A percentile compares a stretch with the other conserved stretches of the same genome.
Evolutionary conservation across 2,329 filamentous ascomycete genomes (phyloP).

Genomic region (Blastomyces gilchristii): DNA sequence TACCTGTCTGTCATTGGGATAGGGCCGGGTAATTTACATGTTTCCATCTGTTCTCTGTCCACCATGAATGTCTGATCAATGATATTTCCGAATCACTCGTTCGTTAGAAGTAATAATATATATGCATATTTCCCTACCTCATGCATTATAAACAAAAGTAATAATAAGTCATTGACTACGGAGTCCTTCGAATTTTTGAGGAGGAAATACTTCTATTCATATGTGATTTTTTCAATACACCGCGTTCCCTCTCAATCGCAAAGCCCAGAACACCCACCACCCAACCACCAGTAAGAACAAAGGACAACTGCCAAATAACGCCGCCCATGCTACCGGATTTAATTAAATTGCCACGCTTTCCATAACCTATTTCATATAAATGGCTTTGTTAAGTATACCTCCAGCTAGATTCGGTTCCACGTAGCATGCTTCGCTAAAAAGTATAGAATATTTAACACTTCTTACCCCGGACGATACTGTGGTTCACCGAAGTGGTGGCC

Average conservation of each 20-base stretch:
- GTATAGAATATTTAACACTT: neutral
- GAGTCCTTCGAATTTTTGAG: too few relatives aligned
- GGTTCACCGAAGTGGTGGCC: neutral
- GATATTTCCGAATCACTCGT: neutral
- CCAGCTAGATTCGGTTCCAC: neutral
- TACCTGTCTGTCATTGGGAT: neutral
- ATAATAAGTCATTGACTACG: neutral
- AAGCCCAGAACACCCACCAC: neutral
- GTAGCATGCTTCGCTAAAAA: neutral
- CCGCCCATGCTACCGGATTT: neutral
- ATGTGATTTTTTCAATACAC: neutral
- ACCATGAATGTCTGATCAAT: neutral
- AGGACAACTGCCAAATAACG: neutral
- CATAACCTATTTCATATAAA: neutral
- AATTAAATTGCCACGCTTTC: neutral
- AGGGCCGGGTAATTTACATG: neutral
- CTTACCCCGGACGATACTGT: neutral
- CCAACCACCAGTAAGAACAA: neutral
- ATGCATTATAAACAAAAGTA: neutral
- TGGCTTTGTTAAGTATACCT: neutral
- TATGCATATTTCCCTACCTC: neutral
- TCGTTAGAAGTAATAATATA: neutral
- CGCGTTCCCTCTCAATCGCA: neutral
- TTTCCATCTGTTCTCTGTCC: neutral
- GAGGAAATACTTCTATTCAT: neutral